Conservation (phyloP, 139 green algal genomes). For the Penium margaritaceum region DNA sequence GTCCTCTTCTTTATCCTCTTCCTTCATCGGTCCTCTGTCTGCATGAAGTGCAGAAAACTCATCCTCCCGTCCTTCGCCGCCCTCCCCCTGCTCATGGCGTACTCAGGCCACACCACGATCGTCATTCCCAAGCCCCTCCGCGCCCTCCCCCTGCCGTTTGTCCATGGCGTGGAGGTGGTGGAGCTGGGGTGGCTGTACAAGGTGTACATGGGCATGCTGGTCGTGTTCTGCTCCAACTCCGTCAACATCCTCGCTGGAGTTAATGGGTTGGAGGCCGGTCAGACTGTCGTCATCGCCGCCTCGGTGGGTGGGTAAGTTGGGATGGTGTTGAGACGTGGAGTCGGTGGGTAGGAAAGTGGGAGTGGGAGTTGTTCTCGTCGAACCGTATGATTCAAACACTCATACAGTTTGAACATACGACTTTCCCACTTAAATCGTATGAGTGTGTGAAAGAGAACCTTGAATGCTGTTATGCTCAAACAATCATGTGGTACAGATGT, state of each 20-base stretch:
- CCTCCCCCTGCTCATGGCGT: conserved; percentile 79
- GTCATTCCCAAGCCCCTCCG: conserved; percentile 70
- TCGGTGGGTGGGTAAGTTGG: conserved; percentile 66
- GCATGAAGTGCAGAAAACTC: conserved; percentile 69
- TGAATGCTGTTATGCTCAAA: no score
- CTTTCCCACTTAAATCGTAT: no score
- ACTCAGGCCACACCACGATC: conserved; percentile 68
- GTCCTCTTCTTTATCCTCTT: no score
- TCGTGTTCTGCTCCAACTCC: conserved; percentile 94
- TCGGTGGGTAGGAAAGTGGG: no score
- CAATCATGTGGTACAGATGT: no score
- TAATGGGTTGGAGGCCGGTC: conserved; percentile 90
- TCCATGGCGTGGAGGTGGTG: neutral
- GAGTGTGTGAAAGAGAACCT: no score
- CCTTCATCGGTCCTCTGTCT: conserved; percentile 7
- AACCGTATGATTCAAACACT: no score
- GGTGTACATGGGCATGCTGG: conserved; percentile 83
- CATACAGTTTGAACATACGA: no score
- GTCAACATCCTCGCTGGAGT: conserved; percentile 97
- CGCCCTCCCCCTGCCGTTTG: neutral
- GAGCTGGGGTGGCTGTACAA: conserved; percentile 67
- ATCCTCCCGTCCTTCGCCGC: conserved; percentile 75
- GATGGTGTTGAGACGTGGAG: no score
- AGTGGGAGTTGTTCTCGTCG: no score
- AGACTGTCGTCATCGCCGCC: conserved; percentile 83